Conservation (phyloP, 208 protist genomes). For the Herpetomonas samuelpessoai region DNA sequence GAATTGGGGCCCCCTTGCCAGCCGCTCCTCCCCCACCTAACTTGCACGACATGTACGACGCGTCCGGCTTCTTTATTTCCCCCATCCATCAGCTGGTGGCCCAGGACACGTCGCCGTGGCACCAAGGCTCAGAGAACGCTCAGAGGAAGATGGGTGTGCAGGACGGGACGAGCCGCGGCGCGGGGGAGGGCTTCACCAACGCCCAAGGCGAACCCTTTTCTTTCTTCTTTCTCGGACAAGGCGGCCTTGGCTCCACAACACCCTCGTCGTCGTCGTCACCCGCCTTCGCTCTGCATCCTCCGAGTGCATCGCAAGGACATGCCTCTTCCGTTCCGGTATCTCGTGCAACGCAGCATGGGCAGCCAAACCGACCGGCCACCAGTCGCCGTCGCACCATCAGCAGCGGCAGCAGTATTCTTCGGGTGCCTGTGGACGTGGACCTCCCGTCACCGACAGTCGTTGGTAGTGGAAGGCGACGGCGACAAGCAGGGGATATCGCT, state of each 20-base stretch:
- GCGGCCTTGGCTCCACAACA: slow-evolving; percentile 20
- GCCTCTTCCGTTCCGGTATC: no score
- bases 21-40: background rate
- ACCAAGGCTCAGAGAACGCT: no score
- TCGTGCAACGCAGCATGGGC: no score
- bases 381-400: background rate
- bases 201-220: background rate
- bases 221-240: slow-evolving; percentile 58
- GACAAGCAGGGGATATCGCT: no score
- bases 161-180: no score
- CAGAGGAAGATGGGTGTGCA: no score
- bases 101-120: slow-evolving; percentile 41
- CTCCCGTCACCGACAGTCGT: background rate
- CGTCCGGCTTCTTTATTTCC: slow-evolving; percentile 72
- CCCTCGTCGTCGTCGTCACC: background rate
- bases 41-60: background rate
- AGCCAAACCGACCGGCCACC: no score
- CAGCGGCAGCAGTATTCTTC: background rate
- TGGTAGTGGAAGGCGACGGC: background rate
- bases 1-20: background rate
- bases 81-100: slow-evolving; percentile 75
- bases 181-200: background rate
- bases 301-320: no score
- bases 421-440: background rate
- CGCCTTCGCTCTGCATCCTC: background rate